These are phyloP conservation scores for Cutaneotrichosporon cavernicola DNA, from an alignment of 1,284 basidiomycete species.

Conservation along the genomic window DNA sequence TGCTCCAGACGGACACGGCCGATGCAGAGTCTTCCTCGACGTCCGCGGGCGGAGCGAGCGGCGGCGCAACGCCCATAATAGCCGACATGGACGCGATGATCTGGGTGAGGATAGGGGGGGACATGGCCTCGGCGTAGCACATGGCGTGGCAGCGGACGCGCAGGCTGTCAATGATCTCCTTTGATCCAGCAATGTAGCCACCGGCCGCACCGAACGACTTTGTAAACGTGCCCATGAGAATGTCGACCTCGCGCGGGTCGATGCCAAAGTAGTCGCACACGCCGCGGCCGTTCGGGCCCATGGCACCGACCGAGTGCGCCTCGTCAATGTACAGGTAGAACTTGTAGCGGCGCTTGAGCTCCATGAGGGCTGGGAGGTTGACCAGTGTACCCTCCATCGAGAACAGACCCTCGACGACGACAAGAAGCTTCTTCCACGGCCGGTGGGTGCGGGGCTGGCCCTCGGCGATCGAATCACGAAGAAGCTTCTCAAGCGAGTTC, in stretches of 20 bases:
- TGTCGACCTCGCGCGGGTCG: slow-evolving; percentile 76
- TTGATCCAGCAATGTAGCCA: slow-evolving; percentile 87
- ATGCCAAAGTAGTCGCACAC: slow-evolving; percentile 94
- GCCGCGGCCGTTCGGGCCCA: slow-evolving; percentile 90
- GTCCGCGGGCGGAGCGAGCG: slow-evolving; percentile 48
- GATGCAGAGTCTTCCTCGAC: slow-evolving; percentile 34
- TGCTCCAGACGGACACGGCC: slow-evolving; percentile 54
- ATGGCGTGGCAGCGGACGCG: slow-evolving; percentile 80
- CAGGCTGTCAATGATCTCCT: slow-evolving; percentile 75
- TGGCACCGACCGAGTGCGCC: slow-evolving; percentile 93
- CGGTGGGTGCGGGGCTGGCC: slow-evolving; percentile 96
- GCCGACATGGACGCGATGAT: slow-evolving; percentile 89
- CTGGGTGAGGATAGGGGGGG: slow-evolving; percentile 87
- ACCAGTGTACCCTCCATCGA: slow-evolving; percentile 97
- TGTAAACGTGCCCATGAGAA: slow-evolving; percentile 99
- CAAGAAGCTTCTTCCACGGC: slow-evolving; percentile 97
- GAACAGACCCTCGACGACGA: slow-evolving; percentile 94
- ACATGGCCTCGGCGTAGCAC: slow-evolving; percentile 85
- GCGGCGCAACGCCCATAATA: slow-evolving; percentile 83
- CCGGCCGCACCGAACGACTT: slow-evolving; percentile 98
- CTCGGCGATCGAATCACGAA: slow-evolving; percentile 92
- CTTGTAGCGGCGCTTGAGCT: slow-evolving; percentile 96
- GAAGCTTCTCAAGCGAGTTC: slow-evolving; percentile 71
- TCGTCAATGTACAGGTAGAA: slow-evolving; percentile 97
- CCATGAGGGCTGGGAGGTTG: slow-evolving; percentile 77